A percentile compares a stretch with the other conserved stretches of the same genome.
These are phyloP conservation scores for Ceratobasidium papillatum DNA, from an alignment of 1,284 basidiomycete species.

Conservation along the genomic window DNA sequence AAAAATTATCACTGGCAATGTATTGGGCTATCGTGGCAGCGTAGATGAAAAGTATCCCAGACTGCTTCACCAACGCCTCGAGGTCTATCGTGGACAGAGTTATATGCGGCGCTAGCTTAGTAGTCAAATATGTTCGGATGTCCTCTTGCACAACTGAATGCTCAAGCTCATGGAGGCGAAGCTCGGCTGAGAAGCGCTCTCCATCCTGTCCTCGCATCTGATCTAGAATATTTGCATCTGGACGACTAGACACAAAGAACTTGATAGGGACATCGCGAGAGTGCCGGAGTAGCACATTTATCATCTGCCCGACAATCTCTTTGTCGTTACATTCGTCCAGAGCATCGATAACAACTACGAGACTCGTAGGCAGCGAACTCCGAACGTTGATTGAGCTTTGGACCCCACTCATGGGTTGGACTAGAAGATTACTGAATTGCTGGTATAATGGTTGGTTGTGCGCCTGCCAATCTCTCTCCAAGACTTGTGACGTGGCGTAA, in stretches of 20 bases:
- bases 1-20: neutral
- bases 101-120: neutral
- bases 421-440: neutral
- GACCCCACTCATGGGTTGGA: no score
- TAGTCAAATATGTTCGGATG: neutral
- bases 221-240: slow-evolving; percentile 37
- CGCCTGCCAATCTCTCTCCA: neutral
- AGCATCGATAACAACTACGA: slow-evolving; percentile 47
- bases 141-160: neutral
- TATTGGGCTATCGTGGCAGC: neutral
- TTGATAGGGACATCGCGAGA: slow-evolving; percentile 46
- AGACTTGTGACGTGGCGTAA: neutral
- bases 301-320: slow-evolving; percentile 31
- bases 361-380: neutral
- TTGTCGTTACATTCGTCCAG: slow-evolving; percentile 51
- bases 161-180: neutral
- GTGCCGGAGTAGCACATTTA: slow-evolving; percentile 47
- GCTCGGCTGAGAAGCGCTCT: neutral
- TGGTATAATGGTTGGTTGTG: neutral
- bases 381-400: neutral
- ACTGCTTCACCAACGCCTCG: neutral
- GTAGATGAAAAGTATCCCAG: neutral
- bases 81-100: neutral
- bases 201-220: neutral
- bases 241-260: slow-evolving; percentile 50